Base-by-base conservation (phyloP, 179 eudicot species). In the Pouteria campechiana region DNA sequence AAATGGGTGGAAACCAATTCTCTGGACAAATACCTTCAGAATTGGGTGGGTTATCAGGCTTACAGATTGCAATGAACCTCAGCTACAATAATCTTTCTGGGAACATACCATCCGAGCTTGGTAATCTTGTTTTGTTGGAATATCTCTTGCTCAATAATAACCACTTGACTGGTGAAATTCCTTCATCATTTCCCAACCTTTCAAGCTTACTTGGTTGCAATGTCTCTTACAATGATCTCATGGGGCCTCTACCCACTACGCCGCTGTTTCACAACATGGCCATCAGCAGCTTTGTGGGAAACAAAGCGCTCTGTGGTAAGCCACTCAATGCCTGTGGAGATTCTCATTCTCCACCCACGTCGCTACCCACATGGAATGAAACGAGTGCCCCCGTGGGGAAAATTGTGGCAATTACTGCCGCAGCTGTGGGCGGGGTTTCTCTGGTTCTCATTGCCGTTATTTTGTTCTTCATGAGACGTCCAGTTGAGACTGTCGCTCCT, bases 51-150 rank as follows among this genome's bases (percentile, higher is more conserved):
- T 79, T 88, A 18, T 65, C 73, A 0, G 60, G 92, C 52, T 59
- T 88, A 61, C 97, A 88, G 67, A 88, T 88, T 25, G 82, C 75
- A 7, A 25, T 88, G 79, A 76, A 88, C 45, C 86, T 88, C 17
- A 88, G 97, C 47, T 37, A 54, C 43, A 88, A 88, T 32, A 67
- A 75, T 42, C 81, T 88, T 17, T 75, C 92, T 3, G 92, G 93
- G 17, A 31, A 29, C 9, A 80, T 88, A 46, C 97, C 97, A 0
- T 48, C 85, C 22, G 69, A 83, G 63, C 76, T 88, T 10, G 94
- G 92, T 35, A 75, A 80, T 54, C 84, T 88, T 15, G 66, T 52
- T 55, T 57, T 88, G 19, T 57, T 88, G 5, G 94, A 80, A 41
- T 70, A 60, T 24, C 79, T 88, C 29, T 56, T 64, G 29, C 94